Evolutionary conservation across 306 rosid species (phyloP).

Genomic region (Begonia loranthoides): DNA sequence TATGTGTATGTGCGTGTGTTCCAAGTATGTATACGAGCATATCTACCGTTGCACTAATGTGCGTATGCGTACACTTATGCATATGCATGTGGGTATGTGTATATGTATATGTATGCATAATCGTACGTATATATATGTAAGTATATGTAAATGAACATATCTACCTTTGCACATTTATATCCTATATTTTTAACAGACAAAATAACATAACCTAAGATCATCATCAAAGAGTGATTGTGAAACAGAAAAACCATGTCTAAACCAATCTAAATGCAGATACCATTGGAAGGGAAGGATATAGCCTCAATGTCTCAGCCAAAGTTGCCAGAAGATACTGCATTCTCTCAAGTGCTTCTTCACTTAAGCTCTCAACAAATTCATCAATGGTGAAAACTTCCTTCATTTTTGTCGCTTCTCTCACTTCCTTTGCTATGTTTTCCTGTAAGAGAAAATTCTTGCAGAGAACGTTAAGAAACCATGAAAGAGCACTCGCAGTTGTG

Average conservation of each 20-base stretch:
- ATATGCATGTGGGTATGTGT: no score
- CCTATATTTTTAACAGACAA: no score
- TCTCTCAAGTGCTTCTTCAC: constrained; percentile 30
- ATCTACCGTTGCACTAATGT: no score
- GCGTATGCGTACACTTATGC: no score
- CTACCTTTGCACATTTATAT: no score
- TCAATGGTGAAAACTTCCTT: constrained; percentile 5
- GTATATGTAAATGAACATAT: no score
- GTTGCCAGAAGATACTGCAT: constrained; percentile 48
- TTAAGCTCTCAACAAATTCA: constrained; percentile 24
- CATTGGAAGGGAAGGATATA: constrained; percentile 54
- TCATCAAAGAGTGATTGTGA: no score
- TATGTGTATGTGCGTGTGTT: no score
- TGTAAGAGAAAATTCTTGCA: constrained; percentile 44
- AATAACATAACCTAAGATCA: no score
- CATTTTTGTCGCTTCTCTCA: constrained; percentile 17
- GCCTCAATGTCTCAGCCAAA: constrained; percentile 43
- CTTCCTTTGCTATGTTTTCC: constrained; percentile 37
- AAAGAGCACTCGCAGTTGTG: constrained; percentile 32
- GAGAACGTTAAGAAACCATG: constrained; percentile 36
- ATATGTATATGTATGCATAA: no score
- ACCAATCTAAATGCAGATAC: constrained; percentile 10
- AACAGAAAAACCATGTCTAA: not conserved
- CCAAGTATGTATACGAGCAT: no score
- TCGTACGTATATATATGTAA: no score